Conservation (phyloP, 805 yeast genomes). For the Suhomyces vadensis region DNA sequence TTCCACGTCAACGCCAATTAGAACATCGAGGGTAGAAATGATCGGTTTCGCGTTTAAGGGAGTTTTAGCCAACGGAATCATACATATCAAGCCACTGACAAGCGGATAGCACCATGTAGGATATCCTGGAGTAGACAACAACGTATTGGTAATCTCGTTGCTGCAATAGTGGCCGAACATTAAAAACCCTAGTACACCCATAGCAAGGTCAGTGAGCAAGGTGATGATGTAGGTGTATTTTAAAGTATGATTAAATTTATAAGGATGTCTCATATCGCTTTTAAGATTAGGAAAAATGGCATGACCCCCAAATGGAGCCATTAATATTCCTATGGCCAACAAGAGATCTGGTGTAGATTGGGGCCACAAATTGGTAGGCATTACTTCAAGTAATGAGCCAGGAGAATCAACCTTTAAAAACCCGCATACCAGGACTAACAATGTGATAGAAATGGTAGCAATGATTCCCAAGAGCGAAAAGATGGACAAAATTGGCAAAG, state of each 20-base stretch:
- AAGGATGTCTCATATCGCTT: constrained; percentile 73
- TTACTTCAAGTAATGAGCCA: constrained; percentile 55
- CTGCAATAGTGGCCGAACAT: constrained; percentile 75
- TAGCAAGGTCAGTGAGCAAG: constrained; percentile 54
- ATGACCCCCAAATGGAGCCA: constrained; percentile 86
- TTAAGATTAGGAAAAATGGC: constrained; percentile 78
- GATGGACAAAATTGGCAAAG: constrained; percentile 54
- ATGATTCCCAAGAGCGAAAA: constrained; percentile 58
- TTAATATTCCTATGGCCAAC: constrained; percentile 60
- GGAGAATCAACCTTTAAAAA: constrained; percentile 40
- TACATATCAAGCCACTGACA: constrained; percentile 35
- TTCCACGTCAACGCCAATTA: constrained; percentile 17
- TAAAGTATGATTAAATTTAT: constrained; percentile 54
- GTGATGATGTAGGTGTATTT: constrained; percentile 60
- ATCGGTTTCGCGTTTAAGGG: constrained; percentile 43
- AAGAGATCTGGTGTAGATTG: constrained; percentile 35
- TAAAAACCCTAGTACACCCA: constrained; percentile 67
- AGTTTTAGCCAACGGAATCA: constrained; percentile 42
- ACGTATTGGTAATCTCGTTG: constrained; percentile 77
- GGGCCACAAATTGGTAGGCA: constrained; percentile 42
- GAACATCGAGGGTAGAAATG: constrained; percentile 37
- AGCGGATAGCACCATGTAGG: constrained; percentile 53
- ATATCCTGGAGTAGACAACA: constrained; percentile 65
- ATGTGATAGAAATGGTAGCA: constrained; percentile 52
- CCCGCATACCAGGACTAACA: constrained; percentile 51